A percentile compares a stretch with the other conserved stretches of the same genome.
Evolutionary conservation across 441 rosid genomes (phyloP).

Genomic region (Erysimum cheiri): DNA sequence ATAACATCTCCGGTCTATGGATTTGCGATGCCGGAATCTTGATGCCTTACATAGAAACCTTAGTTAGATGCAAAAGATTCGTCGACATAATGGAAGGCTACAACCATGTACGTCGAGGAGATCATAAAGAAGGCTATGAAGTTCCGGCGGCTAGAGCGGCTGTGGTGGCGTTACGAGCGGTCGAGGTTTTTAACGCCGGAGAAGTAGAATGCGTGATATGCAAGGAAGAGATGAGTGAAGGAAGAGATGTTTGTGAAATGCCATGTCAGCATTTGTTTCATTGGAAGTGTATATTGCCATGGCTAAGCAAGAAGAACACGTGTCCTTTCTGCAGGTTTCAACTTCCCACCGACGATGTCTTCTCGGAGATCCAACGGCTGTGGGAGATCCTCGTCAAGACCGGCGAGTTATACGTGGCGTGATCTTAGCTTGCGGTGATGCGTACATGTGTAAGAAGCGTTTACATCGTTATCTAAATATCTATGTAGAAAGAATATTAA

Average conservation of each 20-base stretch:
- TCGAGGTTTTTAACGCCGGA: conserved; percentile 51
- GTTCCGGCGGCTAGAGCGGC: conserved; percentile 65
- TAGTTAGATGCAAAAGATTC: conserved; percentile 68
- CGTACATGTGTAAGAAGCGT: conserved; percentile 15
- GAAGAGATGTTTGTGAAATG: conserved; percentile 82
- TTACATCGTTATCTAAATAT: conserved; percentile 29
- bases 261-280: conserved; percentile 92
- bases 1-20: conserved; percentile 51
- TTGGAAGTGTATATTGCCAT: conserved; percentile 85
- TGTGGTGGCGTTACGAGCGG: conserved; percentile 68
- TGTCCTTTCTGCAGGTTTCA: conserved; percentile 90
- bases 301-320: conserved; percentile 80
- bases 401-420: conserved; percentile 38
- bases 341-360: conserved; percentile 82
- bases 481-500: background rate
- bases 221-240: conserved; percentile 80
- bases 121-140: conserved; percentile 52
- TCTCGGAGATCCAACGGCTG: conserved; percentile 80
- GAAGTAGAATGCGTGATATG: conserved; percentile 71
- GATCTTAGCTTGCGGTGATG: conserved; percentile 20
- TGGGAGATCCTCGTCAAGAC: conserved; percentile 63
- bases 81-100: conserved; percentile 50
- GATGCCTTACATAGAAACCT: conserved; percentile 65
- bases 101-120: conserved; percentile 35
- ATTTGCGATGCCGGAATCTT: conserved; percentile 63